Evolutionary conservation across 345 rosid genomes (phyloP).

Genomic region (Lepidium aucheri): DNA sequence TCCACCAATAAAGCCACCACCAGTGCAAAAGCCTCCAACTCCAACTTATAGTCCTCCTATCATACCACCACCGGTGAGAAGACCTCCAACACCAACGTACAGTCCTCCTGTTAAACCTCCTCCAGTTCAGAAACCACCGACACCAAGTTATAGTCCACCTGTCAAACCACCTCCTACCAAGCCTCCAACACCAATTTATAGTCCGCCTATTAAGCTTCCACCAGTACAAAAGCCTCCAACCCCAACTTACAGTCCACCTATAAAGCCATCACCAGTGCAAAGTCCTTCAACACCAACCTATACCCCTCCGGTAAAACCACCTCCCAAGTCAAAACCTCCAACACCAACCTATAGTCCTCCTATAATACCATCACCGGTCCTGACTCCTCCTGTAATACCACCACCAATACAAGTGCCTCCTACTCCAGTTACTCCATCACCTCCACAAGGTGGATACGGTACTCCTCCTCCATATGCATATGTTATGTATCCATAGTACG

Average conservation of each 20-base stretch:
- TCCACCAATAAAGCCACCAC: not conserved
- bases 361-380: not conserved
- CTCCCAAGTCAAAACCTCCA: not conserved
- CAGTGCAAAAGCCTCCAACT: not conserved
- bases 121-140: not conserved
- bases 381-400: not conserved
- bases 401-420: slow-evolving; percentile 6
- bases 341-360: not conserved
- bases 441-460: slow-evolving; percentile 23
- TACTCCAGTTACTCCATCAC: not conserved
- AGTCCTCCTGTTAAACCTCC: not conserved
- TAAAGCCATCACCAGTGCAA: not conserved
- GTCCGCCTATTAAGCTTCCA: not conserved
- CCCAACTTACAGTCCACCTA: not conserved
- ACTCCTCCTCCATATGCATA: slow-evolving; percentile 26
- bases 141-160: not conserved
- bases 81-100: not conserved
- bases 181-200: no score
- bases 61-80: not conserved
- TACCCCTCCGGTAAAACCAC: not conserved
- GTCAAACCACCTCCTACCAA: not conserved
- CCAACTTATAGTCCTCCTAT: not conserved
- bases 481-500: not conserved
- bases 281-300: not conserved
- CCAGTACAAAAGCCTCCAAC: not conserved